Percentiles rank a stretch among this genome's conserved stretches.
Evolutionary conservation across 805 yeast species (phyloP).

Genomic region (Nakazawaea molendinolei): DNA sequence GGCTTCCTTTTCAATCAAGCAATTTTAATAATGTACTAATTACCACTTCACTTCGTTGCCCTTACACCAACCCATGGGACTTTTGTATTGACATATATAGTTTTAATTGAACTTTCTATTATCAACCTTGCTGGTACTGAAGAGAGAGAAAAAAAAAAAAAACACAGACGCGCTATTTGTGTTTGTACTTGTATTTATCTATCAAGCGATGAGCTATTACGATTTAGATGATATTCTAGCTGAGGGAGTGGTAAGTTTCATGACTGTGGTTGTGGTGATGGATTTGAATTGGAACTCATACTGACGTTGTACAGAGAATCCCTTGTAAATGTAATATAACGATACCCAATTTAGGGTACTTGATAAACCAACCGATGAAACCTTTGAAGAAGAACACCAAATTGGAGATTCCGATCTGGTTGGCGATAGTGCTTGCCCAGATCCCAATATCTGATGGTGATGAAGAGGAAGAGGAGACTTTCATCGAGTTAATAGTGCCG

Average conservation of each 20-base stretch:
- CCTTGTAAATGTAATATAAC: conserved; percentile 75
- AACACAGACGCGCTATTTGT: neutral
- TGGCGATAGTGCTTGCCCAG: conserved; percentile 72
- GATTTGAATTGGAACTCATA: neutral
- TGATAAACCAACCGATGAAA: conserved; percentile 72
- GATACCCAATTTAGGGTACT: conserved; percentile 82
- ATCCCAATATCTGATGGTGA: conserved; percentile 26
- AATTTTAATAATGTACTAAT: too few relatives aligned
- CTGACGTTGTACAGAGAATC: conserved; percentile 36
- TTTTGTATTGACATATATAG: too few relatives aligned
- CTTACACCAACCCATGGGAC: too few relatives aligned
- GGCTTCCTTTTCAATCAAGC: too few relatives aligned
- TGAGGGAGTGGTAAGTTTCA: conserved; percentile 43
- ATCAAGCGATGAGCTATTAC: conserved; percentile 48
- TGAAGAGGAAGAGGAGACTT: conserved; percentile 33
- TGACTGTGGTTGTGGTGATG: neutral
- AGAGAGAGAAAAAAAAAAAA: neutral
- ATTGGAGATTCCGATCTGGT: conserved; percentile 82
- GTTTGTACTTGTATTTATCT: neutral
- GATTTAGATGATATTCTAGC: conserved; percentile 74
- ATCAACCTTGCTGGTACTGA: too few relatives aligned
- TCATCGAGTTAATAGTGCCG: conserved; percentile 66
- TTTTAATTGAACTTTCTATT: too few relatives aligned
- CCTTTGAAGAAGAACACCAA: conserved; percentile 52
- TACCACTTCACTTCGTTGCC: too few relatives aligned